A percentile compares a stretch with the other conserved stretches of the same genome.
phyloP scores from a whole-genome alignment of 345 rosid genomes.

The Limnanthes douglasii region DNA sequence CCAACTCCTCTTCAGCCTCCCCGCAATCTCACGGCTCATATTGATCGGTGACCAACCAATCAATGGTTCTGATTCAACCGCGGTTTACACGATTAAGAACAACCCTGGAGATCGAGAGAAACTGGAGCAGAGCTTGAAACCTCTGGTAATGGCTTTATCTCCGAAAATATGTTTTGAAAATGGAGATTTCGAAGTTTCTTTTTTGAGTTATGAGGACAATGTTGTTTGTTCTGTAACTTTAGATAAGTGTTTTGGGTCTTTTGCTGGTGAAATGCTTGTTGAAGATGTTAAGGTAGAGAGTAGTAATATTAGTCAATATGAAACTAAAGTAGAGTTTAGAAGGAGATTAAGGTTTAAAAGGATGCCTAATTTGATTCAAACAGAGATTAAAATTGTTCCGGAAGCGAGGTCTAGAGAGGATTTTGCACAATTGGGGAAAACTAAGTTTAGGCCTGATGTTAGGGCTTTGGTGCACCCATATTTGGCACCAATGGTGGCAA shows the following conservation, averaged over 20 bases:
- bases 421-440: conserved; percentile 13
- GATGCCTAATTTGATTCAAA: conserved; percentile 66
- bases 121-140: conserved; percentile 20
- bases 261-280: conserved; percentile 65
- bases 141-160: conserved; percentile 36
- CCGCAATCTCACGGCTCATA: conserved; percentile 45
- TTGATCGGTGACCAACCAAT: conserved; percentile 31
- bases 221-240: conserved; percentile 28
- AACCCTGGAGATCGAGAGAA: conserved; percentile 6
- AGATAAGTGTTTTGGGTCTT: conserved; percentile 33
- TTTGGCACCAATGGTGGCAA: conserved; percentile 65
- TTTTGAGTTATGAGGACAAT: conserved; percentile 49
- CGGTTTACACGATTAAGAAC: conserved; percentile 5
- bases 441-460: conserved; percentile 26
- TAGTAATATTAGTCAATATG: not conserved
- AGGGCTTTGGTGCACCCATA: conserved; percentile 58
- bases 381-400: conserved; percentile 35
- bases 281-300: conserved; percentile 53
- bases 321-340: conserved; percentile 32
- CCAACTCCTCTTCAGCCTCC: conserved; percentile 51
- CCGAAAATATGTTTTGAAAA: conserved; percentile 17
- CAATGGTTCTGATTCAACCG: conserved; percentile 6
- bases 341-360: conserved; percentile 86
- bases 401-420: conserved; percentile 3
- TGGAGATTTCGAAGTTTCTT: conserved; percentile 18